A percentile compares a stretch with the other conserved stretches of the same genome.
These are phyloP conservation scores for Fusarium acutatum DNA, from an alignment of 2,329 filamentous ascomycete species.

Conservation along the genomic window DNA sequence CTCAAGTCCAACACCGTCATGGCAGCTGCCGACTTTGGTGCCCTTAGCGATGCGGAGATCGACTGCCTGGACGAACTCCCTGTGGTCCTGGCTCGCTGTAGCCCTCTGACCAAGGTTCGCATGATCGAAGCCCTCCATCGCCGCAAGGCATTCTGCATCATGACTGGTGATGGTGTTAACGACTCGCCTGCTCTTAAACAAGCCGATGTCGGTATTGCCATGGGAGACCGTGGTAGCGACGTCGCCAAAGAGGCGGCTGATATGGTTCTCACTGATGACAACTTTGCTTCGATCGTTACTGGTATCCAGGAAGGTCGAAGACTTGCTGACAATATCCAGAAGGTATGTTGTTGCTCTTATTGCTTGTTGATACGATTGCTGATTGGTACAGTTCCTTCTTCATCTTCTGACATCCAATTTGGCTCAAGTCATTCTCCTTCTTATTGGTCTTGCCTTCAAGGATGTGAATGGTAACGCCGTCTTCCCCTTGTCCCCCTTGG, in stretches of 20 bases:
- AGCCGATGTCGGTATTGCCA: constrained; percentile 79
- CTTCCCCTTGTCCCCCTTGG: constrained; percentile 75
- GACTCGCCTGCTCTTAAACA: constrained; percentile 77
- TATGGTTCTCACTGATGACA: constrained; percentile 88
- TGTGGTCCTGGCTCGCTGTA: constrained; percentile 74
- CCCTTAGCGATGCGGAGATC: constrained; percentile 68
- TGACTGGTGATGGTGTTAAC: constrained; percentile 81
- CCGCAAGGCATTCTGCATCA: constrained; percentile 73
- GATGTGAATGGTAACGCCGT: constrained; percentile 67
- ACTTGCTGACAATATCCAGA: constrained; percentile 78
- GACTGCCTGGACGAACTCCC: constrained; percentile 69
- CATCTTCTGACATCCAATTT: constrained; percentile 76
- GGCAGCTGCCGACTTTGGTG: constrained; percentile 70
- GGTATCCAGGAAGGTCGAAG: constrained; percentile 75
- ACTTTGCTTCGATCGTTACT: constrained; percentile 83
- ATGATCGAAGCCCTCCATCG: constrained; percentile 79
- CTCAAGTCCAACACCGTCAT: constrained; percentile 60
- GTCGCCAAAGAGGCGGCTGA: constrained; percentile 85
- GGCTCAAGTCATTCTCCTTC: constrained; percentile 73
- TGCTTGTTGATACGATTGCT: not conserved
- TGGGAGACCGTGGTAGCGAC: constrained; percentile 75
- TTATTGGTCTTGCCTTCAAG: constrained; percentile 75
- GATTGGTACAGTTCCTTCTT: constrained; percentile 60
- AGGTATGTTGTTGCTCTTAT: constrained; percentile 54
- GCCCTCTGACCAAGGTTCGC: constrained; percentile 76